Evolutionary conservation across 2,329 filamentous ascomycete species (phyloP).

Genomic region (Rutstroemia sp.): DNA sequence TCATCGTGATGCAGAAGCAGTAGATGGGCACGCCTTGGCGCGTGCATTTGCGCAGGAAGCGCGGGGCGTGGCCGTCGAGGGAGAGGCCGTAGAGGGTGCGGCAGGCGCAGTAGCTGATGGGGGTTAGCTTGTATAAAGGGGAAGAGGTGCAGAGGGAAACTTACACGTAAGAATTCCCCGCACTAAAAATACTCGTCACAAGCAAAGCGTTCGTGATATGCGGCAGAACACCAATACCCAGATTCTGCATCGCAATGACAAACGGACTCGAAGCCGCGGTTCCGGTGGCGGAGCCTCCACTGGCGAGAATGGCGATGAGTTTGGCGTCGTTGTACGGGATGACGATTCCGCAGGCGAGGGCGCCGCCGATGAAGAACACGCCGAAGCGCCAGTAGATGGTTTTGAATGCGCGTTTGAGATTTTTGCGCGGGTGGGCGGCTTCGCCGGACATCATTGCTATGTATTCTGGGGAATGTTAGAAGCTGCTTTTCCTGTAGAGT

Average conservation of each 20-base stretch:
- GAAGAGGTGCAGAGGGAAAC: not conserved
- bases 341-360: slow-evolving; percentile 58
- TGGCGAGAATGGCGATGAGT: slow-evolving; percentile 34
- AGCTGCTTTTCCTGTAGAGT: not conserved
- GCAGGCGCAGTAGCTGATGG: slow-evolving; percentile 49
- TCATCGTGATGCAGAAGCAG: slow-evolving; percentile 62
- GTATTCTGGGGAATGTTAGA: slow-evolving; percentile 32
- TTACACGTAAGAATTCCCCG: slow-evolving; percentile 49
- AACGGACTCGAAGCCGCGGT: slow-evolving; percentile 35
- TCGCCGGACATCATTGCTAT: slow-evolving; percentile 64
- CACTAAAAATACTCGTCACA: slow-evolving; percentile 58
- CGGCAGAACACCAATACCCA: slow-evolving; percentile 57
- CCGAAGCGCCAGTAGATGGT: slow-evolving; percentile 67
- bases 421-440: slow-evolving; percentile 53
- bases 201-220: slow-evolving; percentile 59
- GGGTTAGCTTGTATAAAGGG: not conserved
- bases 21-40: slow-evolving; percentile 47
- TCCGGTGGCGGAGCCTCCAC: slow-evolving; percentile 39
- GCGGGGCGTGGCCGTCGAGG: slow-evolving; percentile 57
- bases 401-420: slow-evolving; percentile 64
- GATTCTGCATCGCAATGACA: slow-evolving; percentile 55
- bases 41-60: slow-evolving; percentile 53
- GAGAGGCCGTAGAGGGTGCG: slow-evolving; percentile 64
- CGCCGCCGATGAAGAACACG: slow-evolving; percentile 63
- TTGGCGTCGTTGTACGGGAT: slow-evolving; percentile 56